Evolutionary conservation across 305 asterid genomes (phyloP).

Genomic region (Salvia sclarea): DNA sequence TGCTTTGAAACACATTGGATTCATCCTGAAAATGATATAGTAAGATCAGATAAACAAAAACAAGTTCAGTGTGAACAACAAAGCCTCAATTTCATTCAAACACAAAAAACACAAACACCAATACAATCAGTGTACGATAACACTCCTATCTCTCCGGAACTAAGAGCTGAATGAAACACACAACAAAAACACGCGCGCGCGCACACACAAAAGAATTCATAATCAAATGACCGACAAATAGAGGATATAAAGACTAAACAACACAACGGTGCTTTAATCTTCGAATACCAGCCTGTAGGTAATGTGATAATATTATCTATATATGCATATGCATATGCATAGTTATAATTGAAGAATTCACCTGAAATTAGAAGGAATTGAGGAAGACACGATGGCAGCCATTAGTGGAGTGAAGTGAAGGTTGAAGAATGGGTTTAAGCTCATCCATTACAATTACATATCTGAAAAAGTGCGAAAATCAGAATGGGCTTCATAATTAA

Average conservation of each 20-base stretch:
- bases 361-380: conserved; percentile 37
- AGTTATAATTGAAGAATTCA: neutral
- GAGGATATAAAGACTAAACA: neutral
- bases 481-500: conserved; percentile 3
- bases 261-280: neutral
- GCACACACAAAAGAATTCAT: neutral
- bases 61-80: neutral
- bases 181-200: neutral
- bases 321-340: neutral
- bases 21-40: conserved; percentile 45
- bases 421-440: neutral
- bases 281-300: neutral
- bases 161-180: neutral
- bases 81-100: conserved; percentile 15
- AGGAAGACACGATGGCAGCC: conserved; percentile 37
- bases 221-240: neutral
- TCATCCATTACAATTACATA: no score
- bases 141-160: neutral
- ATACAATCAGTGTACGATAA: neutral
- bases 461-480: neutral
- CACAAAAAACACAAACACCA: neutral
- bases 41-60: neutral
- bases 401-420: conserved; percentile 14
- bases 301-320: neutral
- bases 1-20: conserved; percentile 28